These are phyloP conservation scores for Cutaneotrichosporon sp. DNA, from an alignment of 1,284 basidiomycete genomes.

Conservation along the genomic window DNA sequence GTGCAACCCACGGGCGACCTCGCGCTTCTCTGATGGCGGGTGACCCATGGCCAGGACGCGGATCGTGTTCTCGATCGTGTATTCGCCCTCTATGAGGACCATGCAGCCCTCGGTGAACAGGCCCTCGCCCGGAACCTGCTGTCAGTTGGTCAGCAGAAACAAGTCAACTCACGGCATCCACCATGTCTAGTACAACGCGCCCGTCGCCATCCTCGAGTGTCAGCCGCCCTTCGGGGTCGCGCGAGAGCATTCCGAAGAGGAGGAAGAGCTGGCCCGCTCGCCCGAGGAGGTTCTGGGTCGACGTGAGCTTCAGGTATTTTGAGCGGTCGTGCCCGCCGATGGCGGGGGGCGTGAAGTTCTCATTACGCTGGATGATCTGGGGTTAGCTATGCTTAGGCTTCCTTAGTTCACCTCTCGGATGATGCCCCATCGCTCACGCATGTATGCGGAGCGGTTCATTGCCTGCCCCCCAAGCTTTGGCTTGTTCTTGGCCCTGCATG, in stretches of 20 bases:
- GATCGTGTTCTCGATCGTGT: slow-evolving; percentile 86
- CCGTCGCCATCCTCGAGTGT: slow-evolving; percentile 95
- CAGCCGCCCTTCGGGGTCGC: slow-evolving; percentile 84
- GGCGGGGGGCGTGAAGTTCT: slow-evolving; percentile 94
- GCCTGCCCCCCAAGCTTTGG: slow-evolving; percentile 74
- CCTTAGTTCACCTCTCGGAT: slow-evolving; percentile 67
- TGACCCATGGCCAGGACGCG: slow-evolving; percentile 93
- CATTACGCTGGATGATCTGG: slow-evolving; percentile 76
- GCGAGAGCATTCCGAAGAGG: slow-evolving; percentile 88
- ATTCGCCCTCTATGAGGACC: slow-evolving; percentile 93
- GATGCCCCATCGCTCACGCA: slow-evolving; percentile 79
- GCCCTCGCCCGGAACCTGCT: slow-evolving; percentile 94
- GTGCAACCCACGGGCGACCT: slow-evolving; percentile 78
- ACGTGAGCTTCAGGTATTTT: slow-evolving; percentile 87
- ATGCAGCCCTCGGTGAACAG: slow-evolving; percentile 96
- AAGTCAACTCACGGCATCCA: slow-evolving; percentile 67
- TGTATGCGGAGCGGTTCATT: slow-evolving; percentile 70
- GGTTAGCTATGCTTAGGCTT: slow-evolving; percentile 4
- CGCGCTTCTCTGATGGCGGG: slow-evolving; percentile 88
- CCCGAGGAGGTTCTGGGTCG: slow-evolving; percentile 94
- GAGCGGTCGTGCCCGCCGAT: slow-evolving; percentile 81
- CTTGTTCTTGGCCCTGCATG: slow-evolving; percentile 55
- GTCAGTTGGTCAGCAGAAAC: slow-evolving; percentile 1
- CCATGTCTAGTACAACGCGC: slow-evolving; percentile 82
- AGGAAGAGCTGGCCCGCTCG: slow-evolving; percentile 87